Conservation (phyloP, 2,329 filamentous ascomycete species). For the Pseudogymnoascus sp. region DNA sequence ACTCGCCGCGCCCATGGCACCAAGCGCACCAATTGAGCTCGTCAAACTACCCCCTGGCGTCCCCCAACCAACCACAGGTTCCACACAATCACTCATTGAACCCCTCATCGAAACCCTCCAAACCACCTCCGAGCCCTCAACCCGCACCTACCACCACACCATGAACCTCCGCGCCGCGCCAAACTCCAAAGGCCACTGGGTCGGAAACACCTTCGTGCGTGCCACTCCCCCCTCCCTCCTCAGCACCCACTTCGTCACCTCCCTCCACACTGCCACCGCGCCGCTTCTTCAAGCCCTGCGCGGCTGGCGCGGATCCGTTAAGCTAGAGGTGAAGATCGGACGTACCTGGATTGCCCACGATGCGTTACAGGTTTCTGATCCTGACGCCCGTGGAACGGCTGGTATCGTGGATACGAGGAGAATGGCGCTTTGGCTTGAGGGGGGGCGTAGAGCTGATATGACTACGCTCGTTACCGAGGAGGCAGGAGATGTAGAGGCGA, state of each 20-base stretch:
- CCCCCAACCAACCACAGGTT: background rate
- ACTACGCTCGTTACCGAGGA: slow-evolving; percentile 18
- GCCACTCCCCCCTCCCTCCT: background rate
- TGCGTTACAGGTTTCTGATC: background rate
- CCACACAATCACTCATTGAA: background rate
- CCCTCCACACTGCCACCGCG: background rate
- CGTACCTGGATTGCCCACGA: background rate
- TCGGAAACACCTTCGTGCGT: background rate
- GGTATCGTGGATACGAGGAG: background rate
- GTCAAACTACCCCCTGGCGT: background rate
- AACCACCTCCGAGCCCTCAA: background rate
- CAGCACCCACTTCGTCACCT: background rate
- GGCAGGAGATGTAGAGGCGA: slow-evolving; percentile 19
- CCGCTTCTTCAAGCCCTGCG: background rate
- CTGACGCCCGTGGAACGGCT: background rate
- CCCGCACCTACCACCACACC: slow-evolving; percentile 1
- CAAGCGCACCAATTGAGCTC: background rate
- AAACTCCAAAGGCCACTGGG: background rate
- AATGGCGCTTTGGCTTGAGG: background rate
- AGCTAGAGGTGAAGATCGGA: background rate
- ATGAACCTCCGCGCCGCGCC: background rate
- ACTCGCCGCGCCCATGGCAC: background rate
- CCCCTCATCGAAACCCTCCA: background rate
- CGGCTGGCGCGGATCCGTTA: background rate
- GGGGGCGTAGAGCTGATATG: background rate